phyloP scores from a whole-genome alignment of 495 filamentous ascomycete species.

The Penicillium subrubescens region DNA sequence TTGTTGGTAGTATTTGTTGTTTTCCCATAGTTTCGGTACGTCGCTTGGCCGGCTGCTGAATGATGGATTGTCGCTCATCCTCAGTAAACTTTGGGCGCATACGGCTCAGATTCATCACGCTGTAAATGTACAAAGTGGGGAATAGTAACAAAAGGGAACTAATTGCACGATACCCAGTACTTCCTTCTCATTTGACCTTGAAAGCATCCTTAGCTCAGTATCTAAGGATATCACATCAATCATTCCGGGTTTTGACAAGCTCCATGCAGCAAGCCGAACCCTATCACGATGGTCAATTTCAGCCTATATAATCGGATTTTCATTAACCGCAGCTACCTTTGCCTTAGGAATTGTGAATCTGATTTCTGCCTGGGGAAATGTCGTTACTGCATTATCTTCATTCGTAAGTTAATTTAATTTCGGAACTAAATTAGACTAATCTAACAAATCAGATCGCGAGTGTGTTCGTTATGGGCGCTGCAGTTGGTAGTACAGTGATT shows the following conservation, averaged over 20 bases:
- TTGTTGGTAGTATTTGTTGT: neutral
- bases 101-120: too few species aligned
- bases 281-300: neutral
- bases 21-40: neutral
- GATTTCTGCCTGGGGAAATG: neutral
- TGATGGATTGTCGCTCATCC: too few species aligned
- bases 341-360: neutral
- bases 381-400: neutral
- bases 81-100: too few species aligned
- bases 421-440: constrained; percentile 1
- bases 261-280: neutral
- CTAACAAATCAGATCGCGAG: neutral
- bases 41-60: neutral
- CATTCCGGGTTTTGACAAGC: neutral
- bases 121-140: too few species aligned
- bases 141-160: neutral
- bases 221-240: neutral
- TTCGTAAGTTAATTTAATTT: neutral
- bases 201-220: neutral
- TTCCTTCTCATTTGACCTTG: constrained; percentile 1
- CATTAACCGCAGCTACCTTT: constrained; percentile 1
- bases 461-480: neutral
- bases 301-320: constrained; percentile 1
- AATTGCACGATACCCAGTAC: neutral
- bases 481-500: constrained; percentile 6